These are phyloP conservation scores for Wallacemonas sp. DNA, from an alignment of 208 protist species.

Conservation along the genomic window DNA sequence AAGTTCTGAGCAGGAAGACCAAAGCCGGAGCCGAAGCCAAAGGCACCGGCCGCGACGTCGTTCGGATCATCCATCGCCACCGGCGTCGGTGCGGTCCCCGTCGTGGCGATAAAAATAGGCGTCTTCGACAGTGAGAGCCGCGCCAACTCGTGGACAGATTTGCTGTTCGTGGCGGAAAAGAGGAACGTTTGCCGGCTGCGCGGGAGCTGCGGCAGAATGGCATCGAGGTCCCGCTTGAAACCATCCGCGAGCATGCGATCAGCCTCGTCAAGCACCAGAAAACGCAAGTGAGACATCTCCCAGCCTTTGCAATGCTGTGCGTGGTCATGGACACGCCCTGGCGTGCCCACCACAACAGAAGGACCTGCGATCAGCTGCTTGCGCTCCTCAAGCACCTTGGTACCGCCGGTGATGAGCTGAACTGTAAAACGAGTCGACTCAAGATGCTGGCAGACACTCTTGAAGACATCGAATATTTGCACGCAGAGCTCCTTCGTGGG, in stretches of 20 bases:
- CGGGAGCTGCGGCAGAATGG: slow-evolving; percentile 86
- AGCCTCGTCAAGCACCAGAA: slow-evolving; percentile 98
- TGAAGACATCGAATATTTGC: slow-evolving; percentile 89
- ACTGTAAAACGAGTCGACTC: slow-evolving; percentile 43
- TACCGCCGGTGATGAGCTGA: slow-evolving; percentile 91
- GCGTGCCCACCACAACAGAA: slow-evolving; percentile 85
- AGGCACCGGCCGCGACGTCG: not conserved
- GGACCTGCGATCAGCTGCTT: slow-evolving; percentile 47
- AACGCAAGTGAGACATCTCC: slow-evolving; percentile 93
- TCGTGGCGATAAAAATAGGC: slow-evolving; percentile 89
- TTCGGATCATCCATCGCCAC: not conserved
- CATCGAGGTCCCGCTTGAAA: slow-evolving; percentile 97
- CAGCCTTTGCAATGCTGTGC: slow-evolving; percentile 67
- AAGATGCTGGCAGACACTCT: slow-evolving; percentile 80
- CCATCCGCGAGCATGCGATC: slow-evolving; percentile 99
- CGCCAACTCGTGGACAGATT: slow-evolving; percentile 89
- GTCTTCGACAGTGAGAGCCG: slow-evolving; percentile 92
- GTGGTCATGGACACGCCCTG: slow-evolving; percentile 89
- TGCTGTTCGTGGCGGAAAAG: slow-evolving; percentile 97
- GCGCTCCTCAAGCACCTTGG: slow-evolving; percentile 83
- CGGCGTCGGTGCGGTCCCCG: slow-evolving; percentile 40
- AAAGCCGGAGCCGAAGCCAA: slow-evolving; percentile 13
- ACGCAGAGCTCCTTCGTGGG: slow-evolving; percentile 94
- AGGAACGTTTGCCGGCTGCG: slow-evolving; percentile 96
- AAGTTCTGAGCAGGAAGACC: slow-evolving; percentile 12